These are phyloP conservation scores for Colletotrichum tofieldiae DNA, from an alignment of 2,329 filamentous ascomycete genomes.

Conservation along the genomic window DNA sequence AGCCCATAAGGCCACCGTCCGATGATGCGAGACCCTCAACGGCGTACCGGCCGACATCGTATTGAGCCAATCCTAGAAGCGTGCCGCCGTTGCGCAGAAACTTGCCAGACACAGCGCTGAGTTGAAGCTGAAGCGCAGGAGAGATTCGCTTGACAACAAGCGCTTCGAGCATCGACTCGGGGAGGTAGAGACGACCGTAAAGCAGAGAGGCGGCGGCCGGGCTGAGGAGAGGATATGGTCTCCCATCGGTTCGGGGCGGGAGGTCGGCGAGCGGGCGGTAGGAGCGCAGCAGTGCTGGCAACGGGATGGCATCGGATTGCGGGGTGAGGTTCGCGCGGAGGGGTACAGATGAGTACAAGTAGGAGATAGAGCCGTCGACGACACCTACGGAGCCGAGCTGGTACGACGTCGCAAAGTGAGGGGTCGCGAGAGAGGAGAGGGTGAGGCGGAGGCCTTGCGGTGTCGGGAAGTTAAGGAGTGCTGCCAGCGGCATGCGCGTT, in stretches of 20 bases:
- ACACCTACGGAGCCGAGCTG: slow-evolving; percentile 90
- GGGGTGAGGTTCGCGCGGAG: slow-evolving; percentile 76
- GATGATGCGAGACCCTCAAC: slow-evolving; percentile 93
- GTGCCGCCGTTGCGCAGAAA: slow-evolving; percentile 83
- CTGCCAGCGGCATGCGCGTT: slow-evolving; percentile 57
- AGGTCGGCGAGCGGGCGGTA: slow-evolving; percentile 85
- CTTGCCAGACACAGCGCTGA: slow-evolving; percentile 84
- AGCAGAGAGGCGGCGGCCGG: slow-evolving; percentile 70
- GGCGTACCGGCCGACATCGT: slow-evolving; percentile 89
- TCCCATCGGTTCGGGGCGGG: slow-evolving; percentile 46
- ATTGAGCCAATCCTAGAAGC: slow-evolving; percentile 80
- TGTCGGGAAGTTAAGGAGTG: slow-evolving; percentile 89
- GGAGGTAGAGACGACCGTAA: slow-evolving; percentile 86
- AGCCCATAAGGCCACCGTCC: slow-evolving; percentile 89
- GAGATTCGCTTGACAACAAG: slow-evolving; percentile 85
- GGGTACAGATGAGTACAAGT: slow-evolving; percentile 92
- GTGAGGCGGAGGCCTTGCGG: slow-evolving; percentile 88
- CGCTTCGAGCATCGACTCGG: slow-evolving; percentile 88
- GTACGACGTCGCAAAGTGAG: slow-evolving; percentile 95
- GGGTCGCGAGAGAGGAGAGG: slow-evolving; percentile 91
- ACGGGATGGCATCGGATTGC: slow-evolving; percentile 81
- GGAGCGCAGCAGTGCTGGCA: slow-evolving; percentile 84
- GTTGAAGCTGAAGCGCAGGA: slow-evolving; percentile 82
- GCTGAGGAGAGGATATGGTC: slow-evolving; percentile 20
- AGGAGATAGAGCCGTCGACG: slow-evolving; percentile 97